A percentile compares a stretch with the other conserved stretches of the same genome.
phyloP scores from a whole-genome alignment of 495 filamentous ascomycete genomes.

The Penicillium soppii region DNA sequence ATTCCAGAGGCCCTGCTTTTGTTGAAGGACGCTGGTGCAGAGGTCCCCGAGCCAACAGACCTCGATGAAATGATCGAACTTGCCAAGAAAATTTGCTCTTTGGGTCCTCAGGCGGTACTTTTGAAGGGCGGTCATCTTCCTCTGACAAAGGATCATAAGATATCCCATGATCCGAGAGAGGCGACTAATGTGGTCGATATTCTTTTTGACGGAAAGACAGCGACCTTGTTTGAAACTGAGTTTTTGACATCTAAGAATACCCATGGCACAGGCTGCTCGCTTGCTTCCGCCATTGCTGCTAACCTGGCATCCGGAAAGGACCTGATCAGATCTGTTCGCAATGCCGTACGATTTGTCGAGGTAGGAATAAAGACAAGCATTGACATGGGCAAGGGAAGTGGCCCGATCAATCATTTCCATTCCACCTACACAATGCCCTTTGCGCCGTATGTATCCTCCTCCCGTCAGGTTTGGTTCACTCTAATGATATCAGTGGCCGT shows the following conservation, averaged over 20 bases:
- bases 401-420: slow-evolving; percentile 94
- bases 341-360: slow-evolving; percentile 77
- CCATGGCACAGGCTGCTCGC: slow-evolving; percentile 92
- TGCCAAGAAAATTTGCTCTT: slow-evolving; percentile 60
- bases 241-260: slow-evolving; percentile 76
- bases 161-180: slow-evolving; percentile 55
- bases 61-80: slow-evolving; percentile 63
- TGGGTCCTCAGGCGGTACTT: slow-evolving; percentile 78
- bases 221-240: slow-evolving; percentile 60
- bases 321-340: slow-evolving; percentile 62
- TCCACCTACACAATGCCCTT: slow-evolving; percentile 78
- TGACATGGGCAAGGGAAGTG: slow-evolving; percentile 74
- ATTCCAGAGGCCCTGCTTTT: slow-evolving; percentile 83
- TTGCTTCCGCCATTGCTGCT: slow-evolving; percentile 90
- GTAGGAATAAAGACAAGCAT: slow-evolving; percentile 77
- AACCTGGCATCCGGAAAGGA: slow-evolving; percentile 70
- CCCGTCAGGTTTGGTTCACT: background rate
- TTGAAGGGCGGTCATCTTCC: slow-evolving; percentile 94
- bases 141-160: slow-evolving; percentile 56
- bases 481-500: slow-evolving; percentile 53
- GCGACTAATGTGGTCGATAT: slow-evolving; percentile 70
- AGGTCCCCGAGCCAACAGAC: slow-evolving; percentile 47
- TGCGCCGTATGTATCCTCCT: slow-evolving; percentile 60
- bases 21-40: slow-evolving; percentile 56
- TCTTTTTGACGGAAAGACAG: slow-evolving; percentile 58